Evolutionary conservation across 2,329 filamentous ascomycete species (phyloP).

Genomic region (Penicillium sp.): DNA sequence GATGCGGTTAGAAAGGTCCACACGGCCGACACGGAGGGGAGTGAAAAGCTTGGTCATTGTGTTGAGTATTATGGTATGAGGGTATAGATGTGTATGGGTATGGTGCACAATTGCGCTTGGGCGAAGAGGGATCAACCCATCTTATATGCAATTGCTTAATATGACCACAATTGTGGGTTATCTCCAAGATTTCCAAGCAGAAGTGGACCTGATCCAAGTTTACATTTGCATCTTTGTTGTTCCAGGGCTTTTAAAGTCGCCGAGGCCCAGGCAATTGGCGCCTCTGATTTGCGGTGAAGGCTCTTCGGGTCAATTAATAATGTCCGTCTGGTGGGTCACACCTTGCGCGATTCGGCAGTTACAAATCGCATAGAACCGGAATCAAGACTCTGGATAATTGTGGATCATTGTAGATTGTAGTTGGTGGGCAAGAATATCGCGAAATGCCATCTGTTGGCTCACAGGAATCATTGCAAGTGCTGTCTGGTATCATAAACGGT

Average conservation of each 20-base stretch:
- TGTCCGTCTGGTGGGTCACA: background rate
- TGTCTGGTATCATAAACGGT: constrained; percentile 7
- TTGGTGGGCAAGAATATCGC: background rate
- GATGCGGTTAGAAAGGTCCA: constrained; percentile 49
- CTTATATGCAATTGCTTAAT: no score
- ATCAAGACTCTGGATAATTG: background rate
- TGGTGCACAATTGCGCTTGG: background rate
- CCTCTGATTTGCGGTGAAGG: background rate
- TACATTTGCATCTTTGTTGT: background rate
- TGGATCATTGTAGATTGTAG: background rate
- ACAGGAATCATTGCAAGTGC: background rate
- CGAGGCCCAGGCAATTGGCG: background rate
- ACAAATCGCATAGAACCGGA: background rate
- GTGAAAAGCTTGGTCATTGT: constrained; percentile 33
- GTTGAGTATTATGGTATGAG: background rate
- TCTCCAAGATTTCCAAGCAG: constrained; percentile 3
- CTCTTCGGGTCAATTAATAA: constrained; percentile 4
- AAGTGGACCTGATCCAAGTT: background rate
- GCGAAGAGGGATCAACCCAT: no score
- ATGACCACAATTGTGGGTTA: no score
- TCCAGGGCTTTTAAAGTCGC: background rate
- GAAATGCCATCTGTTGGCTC: constrained; percentile 4
- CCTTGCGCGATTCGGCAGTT: background rate
- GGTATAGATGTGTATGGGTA: background rate
- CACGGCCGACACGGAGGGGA: constrained; percentile 45